Evolutionary conservation across 495 filamentous ascomycete species (phyloP), one percentile per base, ranked within the genome.

Genomic region (Xylaria intraflava): DNA sequence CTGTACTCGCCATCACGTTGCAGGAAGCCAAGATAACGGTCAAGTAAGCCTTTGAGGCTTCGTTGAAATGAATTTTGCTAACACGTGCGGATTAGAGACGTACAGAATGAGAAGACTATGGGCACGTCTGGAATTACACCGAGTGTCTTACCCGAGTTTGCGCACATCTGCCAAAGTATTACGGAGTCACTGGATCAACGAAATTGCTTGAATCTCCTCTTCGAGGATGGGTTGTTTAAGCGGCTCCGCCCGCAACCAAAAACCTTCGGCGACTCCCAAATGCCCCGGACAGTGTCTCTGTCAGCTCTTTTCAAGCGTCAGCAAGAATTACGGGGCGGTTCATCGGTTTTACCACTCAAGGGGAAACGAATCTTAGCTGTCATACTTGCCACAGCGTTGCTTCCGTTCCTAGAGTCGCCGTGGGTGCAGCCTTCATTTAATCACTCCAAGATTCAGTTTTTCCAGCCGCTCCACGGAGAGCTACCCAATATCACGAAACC

Each of bases 381-480:
- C 31, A 65, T 55, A 49, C 56, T 67, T 14, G 64, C 62, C 44
- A 19, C 64, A 53, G 62, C 64, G 24, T 49, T 67, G 1, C 64
- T 67, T 51, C 64, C 64, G 14, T 67, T 67, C 51, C 54, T 67
- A 53, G 64, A 67, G 51, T 62, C 62, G 41, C 57, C 64, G 44
- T 67, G 64, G 64, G 49, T 67, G 62, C 64, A 67, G 56, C 46
- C 46, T 54, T 67, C 62, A n/a, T 65, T 67, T 43, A 61, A 67
- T 56, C 64, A 65, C 59, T 67, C 64, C 19, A 67, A 67, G 50
- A 67, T 67, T 31, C 64, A 58, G 46, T 67, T 65, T 31, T 62
- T 67, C 42, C 20, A 65, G 57, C 62, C 62, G 50, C 42, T 46
- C 39, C 46, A 61, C 49, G 64, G 47, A 51, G 59, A 67, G 51